Percentiles rank a stretch among this genome's conserved stretches.
Evolutionary conservation across 768 basidiomycete genomes (phyloP).

Genomic region (Tylopilus felleus): DNA sequence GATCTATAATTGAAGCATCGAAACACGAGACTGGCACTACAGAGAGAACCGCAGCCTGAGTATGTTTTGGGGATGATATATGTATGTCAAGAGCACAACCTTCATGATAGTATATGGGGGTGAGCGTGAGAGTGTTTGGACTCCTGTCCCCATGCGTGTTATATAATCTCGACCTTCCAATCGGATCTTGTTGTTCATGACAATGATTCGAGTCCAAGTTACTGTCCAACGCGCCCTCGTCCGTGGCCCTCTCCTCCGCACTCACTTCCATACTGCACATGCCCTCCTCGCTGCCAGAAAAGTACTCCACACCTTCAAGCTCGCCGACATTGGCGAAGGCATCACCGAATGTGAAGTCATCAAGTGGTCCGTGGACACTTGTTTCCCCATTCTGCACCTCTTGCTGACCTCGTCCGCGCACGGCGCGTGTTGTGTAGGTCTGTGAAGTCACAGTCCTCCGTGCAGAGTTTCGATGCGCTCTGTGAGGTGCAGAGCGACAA

Average conservation of each 20-base stretch:
- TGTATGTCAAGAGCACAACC: neutral
- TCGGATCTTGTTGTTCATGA: slow-evolving; percentile 4
- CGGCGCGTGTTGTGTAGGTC: slow-evolving; percentile 44
- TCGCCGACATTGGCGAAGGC: slow-evolving; percentile 87
- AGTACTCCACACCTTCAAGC: slow-evolving; percentile 60
- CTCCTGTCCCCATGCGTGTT: neutral
- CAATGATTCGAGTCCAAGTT: slow-evolving; percentile 17
- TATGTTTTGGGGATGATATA: too few relatives aligned
- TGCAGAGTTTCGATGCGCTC: slow-evolving; percentile 67
- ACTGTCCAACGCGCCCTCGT: slow-evolving; percentile 21
- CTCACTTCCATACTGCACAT: slow-evolving; percentile 37
- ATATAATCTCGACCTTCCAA: neutral
- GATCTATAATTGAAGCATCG: too few relatives aligned
- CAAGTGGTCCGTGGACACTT: slow-evolving; percentile 57
- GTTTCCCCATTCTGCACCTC: neutral
- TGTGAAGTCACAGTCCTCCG: slow-evolving; percentile 46
- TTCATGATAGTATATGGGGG: neutral
- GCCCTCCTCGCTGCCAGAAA: slow-evolving; percentile 33
- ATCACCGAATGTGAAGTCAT: slow-evolving; percentile 90
- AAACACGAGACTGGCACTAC: too few relatives aligned
- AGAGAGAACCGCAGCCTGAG: too few relatives aligned
- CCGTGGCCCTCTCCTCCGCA: slow-evolving; percentile 28
- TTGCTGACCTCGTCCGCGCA: neutral
- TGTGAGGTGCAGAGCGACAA: slow-evolving; percentile 92
- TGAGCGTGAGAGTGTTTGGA: neutral